A percentile compares a stretch with the other conserved stretches of the same genome.
These are phyloP conservation scores for Mychonastes homosphaera DNA, from an alignment of 139 green algal species.

Conservation along the genomic window DNA sequence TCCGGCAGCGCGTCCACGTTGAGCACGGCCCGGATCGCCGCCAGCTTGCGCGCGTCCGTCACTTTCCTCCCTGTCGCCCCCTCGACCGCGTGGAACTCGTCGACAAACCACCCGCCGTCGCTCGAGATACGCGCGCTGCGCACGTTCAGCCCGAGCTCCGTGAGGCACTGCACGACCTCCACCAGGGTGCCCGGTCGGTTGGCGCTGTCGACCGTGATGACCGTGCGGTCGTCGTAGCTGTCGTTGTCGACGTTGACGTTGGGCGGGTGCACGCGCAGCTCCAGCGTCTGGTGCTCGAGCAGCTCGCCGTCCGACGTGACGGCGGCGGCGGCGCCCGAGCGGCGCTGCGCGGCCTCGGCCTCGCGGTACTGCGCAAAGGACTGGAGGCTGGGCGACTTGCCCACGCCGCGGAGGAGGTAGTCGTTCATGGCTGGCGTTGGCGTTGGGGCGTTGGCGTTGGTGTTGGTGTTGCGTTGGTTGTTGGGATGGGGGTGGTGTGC, in stretches of 20 bases:
- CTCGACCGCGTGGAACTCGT: constrained; percentile 45
- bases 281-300: constrained; percentile 19
- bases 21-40: constrained; percentile 44
- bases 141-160: constrained; percentile 82
- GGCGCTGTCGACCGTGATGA: constrained; percentile 83
- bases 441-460: too few relatives aligned
- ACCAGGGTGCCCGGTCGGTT: constrained; percentile 93
- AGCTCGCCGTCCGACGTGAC: constrained; percentile 21
- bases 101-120: constrained; percentile 95
- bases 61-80: constrained; percentile 45
- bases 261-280: constrained; percentile 40
- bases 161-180: constrained; percentile 88
- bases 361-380: constrained; percentile 21
- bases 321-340: too few relatives aligned
- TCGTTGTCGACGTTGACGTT: constrained; percentile 76
- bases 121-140: constrained; percentile 71
- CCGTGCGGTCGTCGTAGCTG: constrained; percentile 50
- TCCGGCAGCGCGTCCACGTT: too few relatives aligned
- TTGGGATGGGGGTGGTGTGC: too few relatives aligned
- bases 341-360: constrained; percentile 15
- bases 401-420: too few relatives aligned
- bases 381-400: constrained; percentile 13
- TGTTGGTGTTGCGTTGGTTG: neutral
- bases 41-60: constrained; percentile 55
- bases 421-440: too few relatives aligned